These are phyloP conservation scores for Pogostemon cablin DNA, from an alignment of 257 asterid genomes.

Conservation along the genomic window DNA sequence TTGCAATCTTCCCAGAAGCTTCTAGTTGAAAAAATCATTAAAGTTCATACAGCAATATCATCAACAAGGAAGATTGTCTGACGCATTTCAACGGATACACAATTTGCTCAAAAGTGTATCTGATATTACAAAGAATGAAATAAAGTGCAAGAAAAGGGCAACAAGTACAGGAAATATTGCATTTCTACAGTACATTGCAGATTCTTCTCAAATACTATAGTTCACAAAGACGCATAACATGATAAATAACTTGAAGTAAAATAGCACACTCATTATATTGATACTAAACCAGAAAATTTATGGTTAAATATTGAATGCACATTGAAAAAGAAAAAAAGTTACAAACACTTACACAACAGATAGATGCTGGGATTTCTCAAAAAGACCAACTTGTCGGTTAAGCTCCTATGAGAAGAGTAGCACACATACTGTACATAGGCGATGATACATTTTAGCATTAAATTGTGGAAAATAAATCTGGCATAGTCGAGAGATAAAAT, in stretches of 20 bases:
- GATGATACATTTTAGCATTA: conserved; percentile 31
- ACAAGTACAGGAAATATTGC: neutral
- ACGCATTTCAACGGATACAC: too few species aligned
- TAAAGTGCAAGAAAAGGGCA: neutral
- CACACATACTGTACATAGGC: conserved; percentile 61
- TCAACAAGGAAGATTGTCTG: too few species aligned
- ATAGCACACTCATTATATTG: neutral
- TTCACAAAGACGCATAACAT: neutral
- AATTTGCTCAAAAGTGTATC: neutral
- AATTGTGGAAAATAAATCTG: conserved; percentile 9
- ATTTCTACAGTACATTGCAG: neutral
- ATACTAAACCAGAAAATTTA: neutral
- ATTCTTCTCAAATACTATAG: neutral
- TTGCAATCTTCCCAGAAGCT: neutral
- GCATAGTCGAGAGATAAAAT: conserved; percentile 19
- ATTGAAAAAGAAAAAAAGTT: neutral
- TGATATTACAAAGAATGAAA: neutral
- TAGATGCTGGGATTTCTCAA: conserved; percentile 54
- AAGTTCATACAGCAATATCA: too few species aligned
- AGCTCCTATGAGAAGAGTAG: conserved; percentile 88
- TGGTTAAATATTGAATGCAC: neutral
- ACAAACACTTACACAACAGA: conserved; percentile 64
- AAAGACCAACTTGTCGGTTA: conserved; percentile 55
- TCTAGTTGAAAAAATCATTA: too few species aligned
- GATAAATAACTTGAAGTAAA: neutral